These are phyloP conservation scores for Melocanna baccifera DNA, from an alignment of 176 grass and related monocot genomes.

Conservation along the genomic window DNA sequence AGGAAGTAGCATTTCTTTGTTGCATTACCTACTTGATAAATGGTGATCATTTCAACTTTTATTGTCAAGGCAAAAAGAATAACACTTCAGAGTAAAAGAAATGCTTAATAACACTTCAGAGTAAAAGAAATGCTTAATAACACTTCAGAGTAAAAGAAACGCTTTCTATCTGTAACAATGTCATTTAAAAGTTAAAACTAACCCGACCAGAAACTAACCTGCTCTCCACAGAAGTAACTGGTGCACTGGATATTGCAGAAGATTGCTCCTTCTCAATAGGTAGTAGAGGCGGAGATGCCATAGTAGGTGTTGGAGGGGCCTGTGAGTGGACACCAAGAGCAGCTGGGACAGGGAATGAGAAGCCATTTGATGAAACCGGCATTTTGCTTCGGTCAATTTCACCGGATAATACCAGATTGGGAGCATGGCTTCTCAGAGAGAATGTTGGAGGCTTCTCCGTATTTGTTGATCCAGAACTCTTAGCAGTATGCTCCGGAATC, in stretches of 20 bases:
- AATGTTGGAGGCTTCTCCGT: slow-evolving; percentile 15
- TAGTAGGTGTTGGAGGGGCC: slow-evolving; percentile 39
- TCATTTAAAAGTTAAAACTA: not conserved
- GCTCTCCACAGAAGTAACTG: slow-evolving; percentile 14
- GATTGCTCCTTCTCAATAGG: slow-evolving; percentile 19
- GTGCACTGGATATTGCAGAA: not conserved
- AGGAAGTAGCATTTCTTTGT: not conserved
- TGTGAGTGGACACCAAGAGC: slow-evolving; percentile 20
- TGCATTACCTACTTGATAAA: slow-evolving; percentile 5
- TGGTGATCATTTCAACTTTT: not conserved
- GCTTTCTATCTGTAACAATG: slow-evolving; percentile 1
- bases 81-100: not conserved
- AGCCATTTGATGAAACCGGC: slow-evolving; percentile 19
- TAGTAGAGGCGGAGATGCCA: slow-evolving; percentile 40
- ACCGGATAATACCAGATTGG: slow-evolving; percentile 27
- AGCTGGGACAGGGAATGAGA: slow-evolving; percentile 35
- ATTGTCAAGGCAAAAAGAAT: not conserved
- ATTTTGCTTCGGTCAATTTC: slow-evolving; percentile 31
- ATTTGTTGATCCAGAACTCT: slow-evolving; percentile 1
- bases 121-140: not conserved
- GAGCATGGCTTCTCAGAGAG: slow-evolving; percentile 6
- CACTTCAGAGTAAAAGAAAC: not conserved
- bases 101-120: not conserved
- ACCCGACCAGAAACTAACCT: slow-evolving; percentile 32
- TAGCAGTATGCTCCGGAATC: not conserved